Evolutionary conservation across 352 stramenopile species (phyloP), one percentile per base, ranked within the genome.

Genomic region (Plasmopara halstedii): DNA sequence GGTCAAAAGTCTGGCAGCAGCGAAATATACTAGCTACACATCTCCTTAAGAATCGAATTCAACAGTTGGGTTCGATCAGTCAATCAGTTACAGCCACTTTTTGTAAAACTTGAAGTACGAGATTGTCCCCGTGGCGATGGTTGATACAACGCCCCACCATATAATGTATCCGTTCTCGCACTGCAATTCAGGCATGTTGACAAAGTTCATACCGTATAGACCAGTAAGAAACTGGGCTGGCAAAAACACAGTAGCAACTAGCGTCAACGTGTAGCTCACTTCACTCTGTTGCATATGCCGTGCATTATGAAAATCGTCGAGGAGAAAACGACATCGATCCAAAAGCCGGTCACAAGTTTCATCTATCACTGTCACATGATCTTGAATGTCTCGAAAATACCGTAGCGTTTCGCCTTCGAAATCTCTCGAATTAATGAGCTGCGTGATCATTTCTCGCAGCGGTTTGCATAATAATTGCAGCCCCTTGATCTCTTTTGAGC

Each of bases 201-300:
- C 66, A 47, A 93, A 95, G 64, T 95, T 95, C 83, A 95, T 95
- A 34, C 83, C 83, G 45, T 93, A 93, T 7, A 95, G 49, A 14
- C 77, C 76, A n/a, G 83, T 90, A 22, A 94, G 70, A 54, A 95
- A 95, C 55, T 92, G 81, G 17, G 77, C 83, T 2, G 83, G 83
- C 21, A 95, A 44, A 22, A 90, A 90, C 22, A 91, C 67, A 3
- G 83, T 84, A 3, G 82, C 80, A 6, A 95, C 72, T 2, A 95
- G 64, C 22, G 83, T 85, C 26, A 94, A 52, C n/a, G 74, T 63
- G 50, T 85, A 90, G 50, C 70, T 89, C 50, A 89, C 77, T 50
- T 88, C 71, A 50, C 59, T 86, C 38, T 90, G 79, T 40, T 81
- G 67, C 3, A 62, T 44, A 2, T 73, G 68, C 11, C 77, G 75